Evolutionary conservation across 331 rosid species (phyloP), one percentile per base, ranked within the genome.

Genomic region (Cydonia oblonga): DNA sequence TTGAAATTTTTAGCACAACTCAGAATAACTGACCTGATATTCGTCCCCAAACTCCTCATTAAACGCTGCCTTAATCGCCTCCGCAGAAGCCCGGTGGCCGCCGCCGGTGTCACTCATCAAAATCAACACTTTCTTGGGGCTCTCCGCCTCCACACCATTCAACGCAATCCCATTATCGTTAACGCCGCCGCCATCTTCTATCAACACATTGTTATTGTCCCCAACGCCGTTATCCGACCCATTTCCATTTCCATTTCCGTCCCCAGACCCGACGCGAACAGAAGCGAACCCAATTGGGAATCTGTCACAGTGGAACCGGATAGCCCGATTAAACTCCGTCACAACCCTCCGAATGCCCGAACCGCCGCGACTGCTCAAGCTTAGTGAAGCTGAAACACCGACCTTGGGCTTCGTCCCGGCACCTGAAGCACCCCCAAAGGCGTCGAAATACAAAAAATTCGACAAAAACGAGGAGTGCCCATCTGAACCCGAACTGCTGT

Each of bases 51-150:
- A 95, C 72, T 87, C 89, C 79, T 91, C 79, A 81, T 95, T 58
- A 66, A 95, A 95, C 38, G 99, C 88, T 4, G 92, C 90, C 69
- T 87, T 95, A 19, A 95, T 95, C 11, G 99, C 99, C 78, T 95
- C 99, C 3, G 99, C 99, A 0, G 99, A 95, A 80, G 99, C 99
- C 19, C 99, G 87, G 83, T 95, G 99, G 18, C 99, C 99, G 30
- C 99, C 99, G 64, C 99, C 99, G 14, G 97, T 95, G 69, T 95
- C 97, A 79, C 99, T 95, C 99, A 95, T 95, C 87, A 95, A 83
- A 82, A 95, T 95, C 76, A 91, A 78, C 68, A 95, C 97, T 11
- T 81, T 90, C 66, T 89, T 95, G 2, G 93, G 87, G 24, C 14
- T 76, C 54, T 58, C 80, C 11, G 63, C 28, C 53, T 51, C 84